Conservation (phyloP, 768 basidiomycete species). For the Leccinum barrowsii region DNA sequence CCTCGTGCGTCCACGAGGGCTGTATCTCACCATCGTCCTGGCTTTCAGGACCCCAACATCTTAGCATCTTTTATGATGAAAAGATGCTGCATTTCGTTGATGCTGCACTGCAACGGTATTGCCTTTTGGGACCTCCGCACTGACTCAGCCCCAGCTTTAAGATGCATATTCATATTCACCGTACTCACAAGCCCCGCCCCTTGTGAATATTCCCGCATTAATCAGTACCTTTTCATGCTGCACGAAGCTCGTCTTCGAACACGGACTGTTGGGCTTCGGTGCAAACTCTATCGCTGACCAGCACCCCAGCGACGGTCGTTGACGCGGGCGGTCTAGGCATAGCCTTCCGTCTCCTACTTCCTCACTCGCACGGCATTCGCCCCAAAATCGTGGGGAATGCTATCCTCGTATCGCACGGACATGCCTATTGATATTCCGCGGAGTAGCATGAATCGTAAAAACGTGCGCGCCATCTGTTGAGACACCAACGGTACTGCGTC, state of each 20-base stretch:
- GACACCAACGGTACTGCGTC: slow-evolving; percentile 2
- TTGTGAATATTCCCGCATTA: not conserved
- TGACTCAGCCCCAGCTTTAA: not conserved
- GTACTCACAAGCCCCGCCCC: not conserved
- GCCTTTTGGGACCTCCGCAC: slow-evolving; percentile 6
- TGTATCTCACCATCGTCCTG: not conserved
- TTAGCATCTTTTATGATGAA: slow-evolving; percentile 4
- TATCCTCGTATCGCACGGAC: not conserved
- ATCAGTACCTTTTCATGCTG: not conserved
- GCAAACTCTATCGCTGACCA: slow-evolving; percentile 12
- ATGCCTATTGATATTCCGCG: not conserved
- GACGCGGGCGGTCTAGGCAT: not conserved
- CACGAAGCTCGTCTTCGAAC: not conserved
- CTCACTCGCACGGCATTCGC: not conserved
- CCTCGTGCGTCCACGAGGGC: slow-evolving; percentile 3
- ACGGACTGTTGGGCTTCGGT: not conserved
- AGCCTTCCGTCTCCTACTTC: slow-evolving; percentile 2
- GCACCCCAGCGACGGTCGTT: not conserved
- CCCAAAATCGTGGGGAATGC: slow-evolving; percentile 1
- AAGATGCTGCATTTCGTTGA: slow-evolving; percentile 1
- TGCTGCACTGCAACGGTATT: slow-evolving; percentile 9
- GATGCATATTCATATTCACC: not conserved
- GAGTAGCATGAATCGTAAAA: not conserved
- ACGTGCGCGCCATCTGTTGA: not conserved
- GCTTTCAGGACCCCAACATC: not conserved